Percentiles rank a stretch among this genome's conserved stretches.
Conservation (phyloP, 148 eudicot species). For the Silene uniflora region DNA sequence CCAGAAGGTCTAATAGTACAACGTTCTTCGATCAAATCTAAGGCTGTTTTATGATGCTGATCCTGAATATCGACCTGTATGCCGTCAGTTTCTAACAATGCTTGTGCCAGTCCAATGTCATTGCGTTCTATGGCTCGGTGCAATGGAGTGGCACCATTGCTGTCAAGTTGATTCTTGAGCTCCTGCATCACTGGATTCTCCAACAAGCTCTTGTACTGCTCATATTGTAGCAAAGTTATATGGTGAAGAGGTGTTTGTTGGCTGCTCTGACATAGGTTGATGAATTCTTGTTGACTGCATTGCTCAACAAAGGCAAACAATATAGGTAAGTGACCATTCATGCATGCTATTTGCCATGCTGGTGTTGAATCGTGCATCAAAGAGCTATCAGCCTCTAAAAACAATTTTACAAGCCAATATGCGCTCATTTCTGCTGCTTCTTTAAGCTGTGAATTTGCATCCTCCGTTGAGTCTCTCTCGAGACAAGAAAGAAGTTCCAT, state of each 20-base stretch:
- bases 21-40: constrained; percentile 10
- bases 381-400: constrained; percentile 5
- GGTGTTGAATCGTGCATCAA: neutral
- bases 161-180: constrained; percentile 4
- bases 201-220: neutral
- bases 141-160: constrained; percentile 3
- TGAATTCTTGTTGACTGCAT: neutral
- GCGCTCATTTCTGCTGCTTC: neutral
- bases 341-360: constrained; percentile 16
- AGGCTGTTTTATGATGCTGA: neutral
- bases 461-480: neutral
- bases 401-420: constrained; percentile 8
- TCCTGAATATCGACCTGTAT: constrained; percentile 10
- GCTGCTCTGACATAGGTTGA: neutral
- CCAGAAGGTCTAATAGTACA: too few relatives aligned
- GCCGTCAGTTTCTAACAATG: constrained; percentile 10
- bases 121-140: constrained; percentile 8
- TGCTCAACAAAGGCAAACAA: neutral
- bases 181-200: neutral
- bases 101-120: neutral
- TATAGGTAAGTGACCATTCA: constrained; percentile 3
- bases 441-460: constrained; percentile 1
- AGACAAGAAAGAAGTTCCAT: neutral
- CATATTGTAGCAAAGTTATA: neutral
- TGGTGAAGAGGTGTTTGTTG: constrained; percentile 18